Conservation (phyloP, 768 basidiomycete species). For the Lactifluus volemus region DNA sequence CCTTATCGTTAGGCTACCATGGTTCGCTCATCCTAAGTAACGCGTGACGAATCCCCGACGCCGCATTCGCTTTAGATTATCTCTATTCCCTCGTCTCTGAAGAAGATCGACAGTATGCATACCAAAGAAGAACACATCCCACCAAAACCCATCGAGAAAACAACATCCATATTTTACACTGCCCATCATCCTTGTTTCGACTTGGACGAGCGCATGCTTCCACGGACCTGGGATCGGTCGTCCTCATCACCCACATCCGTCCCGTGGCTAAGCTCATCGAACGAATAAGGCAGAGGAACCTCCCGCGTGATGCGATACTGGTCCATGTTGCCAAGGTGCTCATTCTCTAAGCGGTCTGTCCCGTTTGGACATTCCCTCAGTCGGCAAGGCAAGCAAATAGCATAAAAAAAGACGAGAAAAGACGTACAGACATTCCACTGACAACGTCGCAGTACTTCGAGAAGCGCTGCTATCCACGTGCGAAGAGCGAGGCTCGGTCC, state of each 20-base stretch:
- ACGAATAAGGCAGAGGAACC: conserved; percentile 70
- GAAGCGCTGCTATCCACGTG: conserved; percentile 54
- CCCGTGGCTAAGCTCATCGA: conserved; percentile 38
- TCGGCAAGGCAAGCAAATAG: conserved; percentile 1
- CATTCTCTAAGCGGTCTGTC: conserved; percentile 75
- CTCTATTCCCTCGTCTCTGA: not conserved
- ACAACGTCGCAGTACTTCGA: conserved; percentile 74
- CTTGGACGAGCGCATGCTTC: not conserved
- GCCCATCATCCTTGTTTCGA: not conserved
- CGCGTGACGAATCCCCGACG: not conserved
- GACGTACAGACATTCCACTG: conserved; percentile 89
- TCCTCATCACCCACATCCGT: conserved; percentile 36
- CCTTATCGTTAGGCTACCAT: not conserved
- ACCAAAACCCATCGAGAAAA: not conserved
- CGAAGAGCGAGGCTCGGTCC: conserved; percentile 45
- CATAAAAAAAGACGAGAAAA: not conserved
- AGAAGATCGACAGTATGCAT: not conserved
- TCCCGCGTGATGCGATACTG: conserved; percentile 86
- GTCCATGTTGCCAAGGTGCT: conserved; percentile 89
- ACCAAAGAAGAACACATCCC: not conserved
- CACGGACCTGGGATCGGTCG: conserved; percentile 1
- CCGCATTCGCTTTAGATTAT: not conserved
- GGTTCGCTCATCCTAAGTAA: not conserved
- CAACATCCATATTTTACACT: conserved; percentile 21
- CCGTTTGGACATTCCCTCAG: not conserved